A percentile compares a stretch with the other conserved stretches of the same genome.
These are phyloP conservation scores for Penicillium sp. DNA, from an alignment of 2,329 filamentous ascomycete genomes.

Conservation along the genomic window DNA sequence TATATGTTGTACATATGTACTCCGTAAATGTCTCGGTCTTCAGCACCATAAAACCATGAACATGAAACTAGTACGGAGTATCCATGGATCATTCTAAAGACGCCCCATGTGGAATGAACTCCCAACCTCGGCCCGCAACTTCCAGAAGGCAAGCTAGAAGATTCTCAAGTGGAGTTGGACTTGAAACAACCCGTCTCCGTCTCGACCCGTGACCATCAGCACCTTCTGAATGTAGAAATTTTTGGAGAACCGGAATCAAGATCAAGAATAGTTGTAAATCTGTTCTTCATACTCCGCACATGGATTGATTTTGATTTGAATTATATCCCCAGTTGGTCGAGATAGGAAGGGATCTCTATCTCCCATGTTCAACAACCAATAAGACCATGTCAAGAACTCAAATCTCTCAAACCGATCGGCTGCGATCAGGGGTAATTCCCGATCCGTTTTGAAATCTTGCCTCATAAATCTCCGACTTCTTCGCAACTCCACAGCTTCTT, in stretches of 20 bases:
- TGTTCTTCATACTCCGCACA: not conserved
- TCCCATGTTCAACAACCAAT: not conserved
- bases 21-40: constrained; percentile 6
- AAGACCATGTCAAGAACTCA: not conserved
- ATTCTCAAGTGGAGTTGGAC: constrained; percentile 10
- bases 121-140: constrained; percentile 17
- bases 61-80: too few species aligned
- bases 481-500: constrained; percentile 16
- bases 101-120: constrained; percentile 4
- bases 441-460: not conserved
- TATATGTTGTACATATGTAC: not conserved
- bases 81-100: not conserved
- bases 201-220: constrained; percentile 12
- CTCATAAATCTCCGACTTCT: constrained; percentile 7
- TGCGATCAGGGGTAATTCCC: not conserved
- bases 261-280: too few species aligned
- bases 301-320: too few species aligned
- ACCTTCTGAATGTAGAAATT: not conserved
- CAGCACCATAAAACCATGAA: not conserved
- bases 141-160: constrained; percentile 21
- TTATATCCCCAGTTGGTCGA: too few species aligned
- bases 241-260: too few species aligned
- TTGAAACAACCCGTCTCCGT: constrained; percentile 16
- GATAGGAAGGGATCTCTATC: not conserved
- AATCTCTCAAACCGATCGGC: constrained; percentile 1